Evolutionary conservation across 148 eudicot genomes (phyloP).

Genomic region (Silene latifolia): DNA sequence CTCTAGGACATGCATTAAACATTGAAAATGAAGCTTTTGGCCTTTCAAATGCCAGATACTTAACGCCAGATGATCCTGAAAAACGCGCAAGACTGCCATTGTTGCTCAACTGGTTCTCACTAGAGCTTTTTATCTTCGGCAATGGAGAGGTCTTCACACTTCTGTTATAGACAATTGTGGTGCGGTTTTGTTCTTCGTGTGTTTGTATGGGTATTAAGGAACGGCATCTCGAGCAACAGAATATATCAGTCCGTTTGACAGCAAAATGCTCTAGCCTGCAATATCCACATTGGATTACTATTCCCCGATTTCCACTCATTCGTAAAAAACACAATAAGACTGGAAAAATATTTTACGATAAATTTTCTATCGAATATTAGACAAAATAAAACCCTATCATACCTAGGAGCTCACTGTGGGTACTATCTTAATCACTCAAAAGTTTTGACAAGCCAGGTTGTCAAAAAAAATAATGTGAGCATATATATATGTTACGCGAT

Average conservation of each 20-base stretch:
- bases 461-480: conserved; percentile 1
- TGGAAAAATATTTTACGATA: not conserved
- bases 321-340: conserved; percentile 12
- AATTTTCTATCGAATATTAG: conserved; percentile 2
- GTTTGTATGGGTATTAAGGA: conserved; percentile 21
- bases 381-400: conserved; percentile 17
- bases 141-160: conserved; percentile 13
- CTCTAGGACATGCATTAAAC: conserved; percentile 32
- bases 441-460: conserved; percentile 17
- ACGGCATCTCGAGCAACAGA: conserved; percentile 35
- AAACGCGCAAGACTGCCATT: conserved; percentile 5
- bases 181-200: conserved; percentile 15
- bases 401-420: conserved; percentile 17
- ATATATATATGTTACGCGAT: not conserved
- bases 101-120: not conserved
- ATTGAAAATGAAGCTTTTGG: conserved; percentile 25
- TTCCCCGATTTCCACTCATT: conserved; percentile 20
- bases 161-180: conserved; percentile 10
- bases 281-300: conserved; percentile 28
- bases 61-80: conserved; percentile 23
- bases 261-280: conserved; percentile 29
- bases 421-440: conserved; percentile 17
- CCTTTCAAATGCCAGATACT: conserved; percentile 16
- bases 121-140: conserved; percentile 12
- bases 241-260: conserved; percentile 13